Evolutionary conservation across 805 yeast genomes (phyloP), one percentile per base, ranked within the genome.

Genomic region (Kregervanrija delftensis): DNA sequence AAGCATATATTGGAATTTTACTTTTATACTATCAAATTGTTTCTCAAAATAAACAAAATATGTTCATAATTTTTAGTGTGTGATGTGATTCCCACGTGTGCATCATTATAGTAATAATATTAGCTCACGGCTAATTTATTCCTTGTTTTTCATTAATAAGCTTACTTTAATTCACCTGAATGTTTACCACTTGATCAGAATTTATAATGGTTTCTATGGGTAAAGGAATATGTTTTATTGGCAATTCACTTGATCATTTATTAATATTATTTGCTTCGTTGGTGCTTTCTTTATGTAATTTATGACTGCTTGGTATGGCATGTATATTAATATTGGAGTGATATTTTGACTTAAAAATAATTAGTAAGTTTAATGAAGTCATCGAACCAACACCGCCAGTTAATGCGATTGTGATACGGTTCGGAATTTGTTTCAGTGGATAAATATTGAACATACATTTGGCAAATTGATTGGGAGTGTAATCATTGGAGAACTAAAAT

Each of bases 381-480:
- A 85, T 79, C 1, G 93, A 85, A 57, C 86, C 95, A 0, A 82
- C 88, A 1, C 95, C 95, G 1, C 95, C 95, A 12, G 88, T 79
- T 1, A 86, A 71, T 0, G 89, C 88, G 13, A 86, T 60, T 0
- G 45, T 55, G 4, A 52, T 16, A 9, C 37, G 42, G 1, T 37
- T 5, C 1, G 53, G 51, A 14, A 43, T 13, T 11, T 22, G 11
- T 14, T 35, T 22, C 17, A 41, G 28, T 6, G 28, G 28, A 22
- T 22, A 22, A 22, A 22, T 22, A 22, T 22, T 22, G 28, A 30
- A 32, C 31, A 15, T 6, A 37, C 33, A 35, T 35, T 16, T 35
- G n/a, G 5, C 15, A 16, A 14, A 35, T 16, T 8, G 37, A 35
- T 16, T 35, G n/a, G 15, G 13, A 32, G 12, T 4, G 13, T 32